Evolutionary conservation across 768 basidiomycete genomes (phyloP).

Genomic region (Baorangia bicolor): DNA sequence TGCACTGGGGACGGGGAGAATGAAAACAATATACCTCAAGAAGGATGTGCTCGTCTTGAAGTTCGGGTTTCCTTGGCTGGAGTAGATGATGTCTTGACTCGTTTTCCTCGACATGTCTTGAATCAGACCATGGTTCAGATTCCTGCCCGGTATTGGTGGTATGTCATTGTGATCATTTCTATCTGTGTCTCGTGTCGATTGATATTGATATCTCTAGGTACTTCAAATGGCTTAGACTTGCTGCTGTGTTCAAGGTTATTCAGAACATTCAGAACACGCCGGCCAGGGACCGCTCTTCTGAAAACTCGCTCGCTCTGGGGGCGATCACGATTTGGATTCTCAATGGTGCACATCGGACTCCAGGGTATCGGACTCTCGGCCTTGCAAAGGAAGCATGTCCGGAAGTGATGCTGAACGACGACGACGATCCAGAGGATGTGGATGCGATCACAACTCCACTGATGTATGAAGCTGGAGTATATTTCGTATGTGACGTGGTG

Average conservation of each 20-base stretch:
- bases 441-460: not conserved
- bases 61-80: not conserved
- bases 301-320: not conserved
- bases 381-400: not conserved
- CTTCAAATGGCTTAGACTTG: slow-evolving; percentile 5
- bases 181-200: too few species aligned
- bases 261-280: not conserved
- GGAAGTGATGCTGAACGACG: not conserved
- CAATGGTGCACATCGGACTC: not conserved
- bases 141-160: too few species aligned
- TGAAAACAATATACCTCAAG: not conserved
- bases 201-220: too few species aligned
- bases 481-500: slow-evolving; percentile 1
- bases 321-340: slow-evolving; percentile 6
- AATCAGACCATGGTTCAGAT: too few species aligned
- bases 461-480: not conserved
- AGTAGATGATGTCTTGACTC: too few species aligned
- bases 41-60: not conserved
- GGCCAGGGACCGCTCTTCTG: not conserved
- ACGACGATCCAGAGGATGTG: not conserved
- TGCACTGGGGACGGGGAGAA: not conserved
- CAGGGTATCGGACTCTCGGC: not conserved
- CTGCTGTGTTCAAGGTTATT: not conserved
- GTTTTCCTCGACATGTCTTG: too few species aligned
- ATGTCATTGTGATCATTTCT: too few species aligned